Evolutionary conservation across 345 rosid species (phyloP), one percentile per base, ranked within the genome.

Genomic region (Aquilaria malaccensis): DNA sequence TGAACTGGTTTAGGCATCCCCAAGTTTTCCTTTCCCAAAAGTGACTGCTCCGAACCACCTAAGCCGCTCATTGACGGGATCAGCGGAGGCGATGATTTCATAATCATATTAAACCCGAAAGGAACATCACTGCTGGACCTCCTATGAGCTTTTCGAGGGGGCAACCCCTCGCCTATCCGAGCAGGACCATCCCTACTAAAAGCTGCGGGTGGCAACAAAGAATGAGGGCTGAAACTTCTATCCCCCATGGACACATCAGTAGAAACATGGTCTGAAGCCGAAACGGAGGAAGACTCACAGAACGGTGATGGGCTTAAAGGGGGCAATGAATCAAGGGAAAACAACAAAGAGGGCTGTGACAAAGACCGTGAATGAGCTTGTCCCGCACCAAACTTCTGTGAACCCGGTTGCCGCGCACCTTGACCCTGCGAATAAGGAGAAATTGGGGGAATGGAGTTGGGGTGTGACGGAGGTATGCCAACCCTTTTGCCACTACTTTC

Each of bases 341-440:
- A 90, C 56, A 90, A 77, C 2, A 90, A 81, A 7, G 79, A 73
- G 0, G 99, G 97, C 56, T 94, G 97, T 13, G 96, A 90, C 51
- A 88, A 66, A 60, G 99, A 94, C 64, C 95, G 77, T 0, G 96
- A 90, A 64, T 90, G 99, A 59, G 77, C 56, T 13, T 82, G 78
- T 7, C 76, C 84, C 3, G 78, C 74, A 51, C 72, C 65, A 46
- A 76, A 84, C 63, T 60, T 73, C 67, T 68, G 86, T 0, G 83
- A 69, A 70, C 79, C 77, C 78, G 76, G 61, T 68, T 73, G 86
- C 62, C 90, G 77, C 52, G 86, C 76, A 68, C 59, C 76, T 3
- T 87, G 91, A 87, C 89, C 85, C 90, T 87, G 88, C 32, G 99
- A 88, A 67, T 72, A 87, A 0, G 96, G 99, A 0, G 97, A 88